A percentile compares a stretch with the other conserved stretches of the same genome.
These are phyloP conservation scores for Rhizopogon vinicolor DNA, from an alignment of 768 basidiomycete species.

Conservation along the genomic window DNA sequence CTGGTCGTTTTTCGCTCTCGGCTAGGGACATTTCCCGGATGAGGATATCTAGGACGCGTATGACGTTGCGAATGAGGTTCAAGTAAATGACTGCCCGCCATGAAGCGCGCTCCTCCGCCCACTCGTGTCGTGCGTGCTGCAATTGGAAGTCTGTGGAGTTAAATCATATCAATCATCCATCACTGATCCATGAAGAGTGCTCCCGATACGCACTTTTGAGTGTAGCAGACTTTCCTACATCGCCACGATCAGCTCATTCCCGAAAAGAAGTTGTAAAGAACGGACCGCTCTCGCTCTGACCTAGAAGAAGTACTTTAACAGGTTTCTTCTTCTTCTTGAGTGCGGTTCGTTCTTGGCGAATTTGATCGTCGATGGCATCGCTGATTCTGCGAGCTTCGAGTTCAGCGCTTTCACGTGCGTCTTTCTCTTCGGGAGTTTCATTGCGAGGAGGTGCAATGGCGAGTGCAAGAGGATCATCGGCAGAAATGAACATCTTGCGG, in stretches of 20 bases:
- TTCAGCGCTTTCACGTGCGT: slow-evolving; percentile 54
- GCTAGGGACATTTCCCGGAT: slow-evolving; percentile 49
- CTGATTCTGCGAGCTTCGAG: slow-evolving; percentile 58
- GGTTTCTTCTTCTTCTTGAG: slow-evolving; percentile 62
- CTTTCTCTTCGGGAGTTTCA: slow-evolving; percentile 56
- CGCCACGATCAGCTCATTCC: slow-evolving; percentile 13
- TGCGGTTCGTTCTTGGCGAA: slow-evolving; percentile 54
- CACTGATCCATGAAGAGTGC: neutral
- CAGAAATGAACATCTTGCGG: slow-evolving; percentile 20
- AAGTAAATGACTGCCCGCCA: slow-evolving; percentile 78
- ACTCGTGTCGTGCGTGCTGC: slow-evolving; percentile 65
- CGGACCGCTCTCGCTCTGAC: slow-evolving; percentile 68
- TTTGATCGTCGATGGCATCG: slow-evolving; percentile 73
- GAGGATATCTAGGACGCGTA: slow-evolving; percentile 55
- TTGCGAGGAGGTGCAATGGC: slow-evolving; percentile 59
- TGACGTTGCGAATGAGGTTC: slow-evolving; percentile 74
- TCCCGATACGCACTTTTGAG: slow-evolving; percentile 55
- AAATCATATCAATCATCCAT: slow-evolving; percentile 9
- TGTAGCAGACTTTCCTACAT: slow-evolving; percentile 64
- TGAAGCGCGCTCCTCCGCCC: slow-evolving; percentile 61
- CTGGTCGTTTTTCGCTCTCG: slow-evolving; percentile 17
- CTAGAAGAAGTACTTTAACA: slow-evolving; percentile 70
- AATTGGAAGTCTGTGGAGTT: slow-evolving; percentile 59
- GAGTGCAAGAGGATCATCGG: slow-evolving; percentile 59
- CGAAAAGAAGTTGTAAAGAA: neutral